Evolutionary conservation across 1,139 yeast species (phyloP).

Genomic region (Debaryomyces coudertii): DNA sequence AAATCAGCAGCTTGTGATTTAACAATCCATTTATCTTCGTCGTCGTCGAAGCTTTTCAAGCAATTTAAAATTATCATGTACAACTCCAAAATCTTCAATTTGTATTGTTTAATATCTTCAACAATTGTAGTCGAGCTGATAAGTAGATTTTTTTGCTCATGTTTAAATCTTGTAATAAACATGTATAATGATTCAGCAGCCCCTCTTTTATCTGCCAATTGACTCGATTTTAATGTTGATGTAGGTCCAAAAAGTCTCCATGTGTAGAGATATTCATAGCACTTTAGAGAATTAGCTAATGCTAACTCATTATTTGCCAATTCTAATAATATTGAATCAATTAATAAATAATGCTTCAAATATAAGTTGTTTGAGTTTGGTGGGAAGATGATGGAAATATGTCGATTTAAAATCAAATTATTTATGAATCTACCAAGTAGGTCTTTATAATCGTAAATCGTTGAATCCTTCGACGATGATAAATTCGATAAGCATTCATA

Average conservation of each 20-base stretch:
- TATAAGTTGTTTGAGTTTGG: slow-evolving; percentile 26
- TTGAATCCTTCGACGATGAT: slow-evolving; percentile 12
- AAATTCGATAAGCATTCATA: slow-evolving; percentile 31
- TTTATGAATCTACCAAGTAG: slow-evolving; percentile 27
- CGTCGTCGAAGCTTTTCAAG: slow-evolving; percentile 45
- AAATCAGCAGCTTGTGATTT: slow-evolving; percentile 24
- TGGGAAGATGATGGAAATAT: slow-evolving; percentile 28
- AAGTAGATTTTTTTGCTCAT: slow-evolving; percentile 21
- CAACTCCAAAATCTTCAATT: slow-evolving; percentile 44
- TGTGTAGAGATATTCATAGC: slow-evolving; percentile 57
- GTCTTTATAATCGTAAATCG: slow-evolving; percentile 16
- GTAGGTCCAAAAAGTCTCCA: slow-evolving; percentile 49
- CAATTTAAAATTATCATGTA: slow-evolving; percentile 54
- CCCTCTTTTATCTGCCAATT: slow-evolving; percentile 51
- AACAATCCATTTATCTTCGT: slow-evolving; percentile 61
- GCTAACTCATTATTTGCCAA: slow-evolving; percentile 40
- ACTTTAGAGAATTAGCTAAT: slow-evolving; percentile 44
- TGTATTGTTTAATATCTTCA: slow-evolving; percentile 36
- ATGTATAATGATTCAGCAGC: slow-evolving; percentile 60
- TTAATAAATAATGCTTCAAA: slow-evolving; percentile 30
- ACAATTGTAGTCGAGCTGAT: slow-evolving; percentile 14
- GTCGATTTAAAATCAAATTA: slow-evolving; percentile 28
- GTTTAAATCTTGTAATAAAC: slow-evolving; percentile 48
- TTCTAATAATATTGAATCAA: slow-evolving; percentile 44
- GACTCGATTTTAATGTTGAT: slow-evolving; percentile 15